phyloP scores from a whole-genome alignment of 2,329 filamentous ascomycete genomes.

The Fusarium pilosicola region DNA sequence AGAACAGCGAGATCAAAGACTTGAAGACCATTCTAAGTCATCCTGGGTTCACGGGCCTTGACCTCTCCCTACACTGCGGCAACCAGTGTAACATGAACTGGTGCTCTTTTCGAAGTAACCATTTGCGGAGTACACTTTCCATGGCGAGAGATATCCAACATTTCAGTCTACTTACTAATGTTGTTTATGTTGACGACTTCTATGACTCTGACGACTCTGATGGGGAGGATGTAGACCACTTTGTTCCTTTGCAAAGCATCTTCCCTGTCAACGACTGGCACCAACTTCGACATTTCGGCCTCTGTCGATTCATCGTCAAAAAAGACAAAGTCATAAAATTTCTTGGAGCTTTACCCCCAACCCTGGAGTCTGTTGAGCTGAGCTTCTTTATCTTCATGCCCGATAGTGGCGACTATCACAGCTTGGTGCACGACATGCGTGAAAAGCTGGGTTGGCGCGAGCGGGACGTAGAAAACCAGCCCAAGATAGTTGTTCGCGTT shows the following conservation, averaged over 20 bases:
- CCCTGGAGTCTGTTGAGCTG: background rate
- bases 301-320: background rate
- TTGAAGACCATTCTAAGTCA: constrained; percentile 3
- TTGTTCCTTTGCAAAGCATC: background rate
- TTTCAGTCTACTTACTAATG: background rate
- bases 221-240: background rate
- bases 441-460: background rate
- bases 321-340: background rate
- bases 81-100: background rate
- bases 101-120: constrained; percentile 8
- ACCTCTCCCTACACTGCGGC: constrained; percentile 8
- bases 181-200: background rate
- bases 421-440: background rate
- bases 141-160: background rate
- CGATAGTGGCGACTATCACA: background rate
- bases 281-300: constrained; percentile 5
- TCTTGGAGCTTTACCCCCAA: background rate
- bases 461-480: background rate
- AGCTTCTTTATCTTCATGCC: background rate
- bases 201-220: background rate
- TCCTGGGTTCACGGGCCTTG: constrained; percentile 15
- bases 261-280: background rate
- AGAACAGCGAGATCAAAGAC: constrained; percentile 1
- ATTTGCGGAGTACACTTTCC: background rate
- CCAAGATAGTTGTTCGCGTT: constrained; percentile 1